A percentile compares a stretch with the other conserved stretches of the same genome.
Conservation (phyloP, 345 rosid species). For the Boechera stricta region DNA sequence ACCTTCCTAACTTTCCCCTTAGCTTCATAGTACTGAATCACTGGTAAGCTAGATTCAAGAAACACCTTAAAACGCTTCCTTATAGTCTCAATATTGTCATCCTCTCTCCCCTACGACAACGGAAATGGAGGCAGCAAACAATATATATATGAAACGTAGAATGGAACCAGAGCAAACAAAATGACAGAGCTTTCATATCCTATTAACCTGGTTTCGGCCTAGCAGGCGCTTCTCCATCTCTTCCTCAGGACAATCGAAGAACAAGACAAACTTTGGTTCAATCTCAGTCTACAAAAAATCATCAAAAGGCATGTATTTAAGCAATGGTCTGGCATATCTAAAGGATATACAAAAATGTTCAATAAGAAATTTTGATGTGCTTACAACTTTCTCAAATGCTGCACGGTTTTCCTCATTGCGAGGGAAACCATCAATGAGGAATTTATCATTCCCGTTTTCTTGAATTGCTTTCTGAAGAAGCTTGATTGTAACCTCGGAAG, state of each 20-base stretch:
- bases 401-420: conserved; percentile 89
- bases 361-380: conserved; percentile 13
- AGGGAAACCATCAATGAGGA: conserved; percentile 90
- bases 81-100: conserved; percentile 77
- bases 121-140: conserved; percentile 26
- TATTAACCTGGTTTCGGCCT: conserved; percentile 72
- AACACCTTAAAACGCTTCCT: conserved; percentile 76
- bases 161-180: conserved; percentile 3
- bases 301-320: neutral
- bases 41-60: conserved; percentile 74
- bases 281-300: conserved; percentile 52
- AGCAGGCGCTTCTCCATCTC: conserved; percentile 76
- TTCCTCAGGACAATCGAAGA: conserved; percentile 60
- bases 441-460: conserved; percentile 64
- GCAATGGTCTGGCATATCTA: neutral
- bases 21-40: conserved; percentile 57
- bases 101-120: conserved; percentile 70
- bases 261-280: conserved; percentile 56
- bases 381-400: conserved; percentile 79
- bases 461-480: conserved; percentile 78
- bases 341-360: neutral
- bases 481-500: conserved; percentile 88
- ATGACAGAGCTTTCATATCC: neutral
- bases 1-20: conserved; percentile 78
- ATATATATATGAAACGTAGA: neutral